These are phyloP conservation scores for Annulohypoxylon stygium DNA, from an alignment of 495 filamentous ascomycete genomes.

Conservation along the genomic window DNA sequence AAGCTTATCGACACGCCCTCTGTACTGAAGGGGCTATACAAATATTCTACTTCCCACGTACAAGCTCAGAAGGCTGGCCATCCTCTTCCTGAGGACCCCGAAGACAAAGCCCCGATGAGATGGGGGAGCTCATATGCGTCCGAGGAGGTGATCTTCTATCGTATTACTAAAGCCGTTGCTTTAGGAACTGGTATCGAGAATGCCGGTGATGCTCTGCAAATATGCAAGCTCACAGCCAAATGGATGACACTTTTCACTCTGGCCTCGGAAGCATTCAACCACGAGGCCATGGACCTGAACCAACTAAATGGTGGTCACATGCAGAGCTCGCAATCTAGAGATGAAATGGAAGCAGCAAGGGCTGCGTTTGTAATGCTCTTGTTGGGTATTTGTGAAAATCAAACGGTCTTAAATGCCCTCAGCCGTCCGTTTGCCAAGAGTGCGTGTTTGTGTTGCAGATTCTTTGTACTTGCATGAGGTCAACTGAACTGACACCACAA, in stretches of 20 bases:
- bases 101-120: constrained; percentile 46
- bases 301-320: constrained; percentile 51
- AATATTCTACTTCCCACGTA: constrained; percentile 66
- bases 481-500: constrained; percentile 31
- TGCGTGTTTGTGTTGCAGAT: constrained; percentile 44
- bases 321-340: constrained; percentile 56
- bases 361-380: constrained; percentile 68
- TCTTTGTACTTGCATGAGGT: constrained; percentile 13
- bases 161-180: constrained; percentile 61
- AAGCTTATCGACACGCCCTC: constrained; percentile 67
- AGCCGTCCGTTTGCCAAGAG: constrained; percentile 60
- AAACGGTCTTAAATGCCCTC: constrained; percentile 60
- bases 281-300: constrained; percentile 58
- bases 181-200: constrained; percentile 55
- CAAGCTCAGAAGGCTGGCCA: constrained; percentile 48
- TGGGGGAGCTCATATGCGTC: constrained; percentile 63
- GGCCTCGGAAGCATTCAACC: constrained; percentile 56
- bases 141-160: constrained; percentile 67
- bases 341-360: constrained; percentile 64
- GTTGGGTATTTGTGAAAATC: constrained; percentile 64
- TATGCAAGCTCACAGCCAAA: constrained; percentile 53
- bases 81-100: constrained; percentile 34
- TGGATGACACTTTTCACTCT: constrained; percentile 63
- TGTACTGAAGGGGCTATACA: constrained; percentile 70
- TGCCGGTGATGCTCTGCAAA: constrained; percentile 52